Evolutionary conservation across 2,329 filamentous ascomycete genomes (phyloP), one percentile per base, ranked within the genome.

Genomic region (Fusarium poae): DNA sequence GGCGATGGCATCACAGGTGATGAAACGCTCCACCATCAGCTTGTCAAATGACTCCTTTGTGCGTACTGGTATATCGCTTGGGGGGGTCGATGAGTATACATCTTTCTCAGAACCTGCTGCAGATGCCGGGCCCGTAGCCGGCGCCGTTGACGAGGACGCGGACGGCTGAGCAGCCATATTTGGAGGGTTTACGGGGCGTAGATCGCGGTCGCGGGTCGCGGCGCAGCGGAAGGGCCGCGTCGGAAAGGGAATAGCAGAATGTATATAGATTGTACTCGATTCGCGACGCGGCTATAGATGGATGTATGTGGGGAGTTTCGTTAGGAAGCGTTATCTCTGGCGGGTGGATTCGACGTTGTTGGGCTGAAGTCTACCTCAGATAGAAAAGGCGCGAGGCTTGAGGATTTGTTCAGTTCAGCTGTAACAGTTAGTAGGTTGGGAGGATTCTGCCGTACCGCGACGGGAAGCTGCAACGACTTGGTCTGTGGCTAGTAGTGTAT

Each of bases 11-110:
- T 89, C 87, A 73, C 83, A 85, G 57, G 81, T 82, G 68, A 85
- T 82, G 74, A 82, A 87, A 55, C 84, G 84, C 74, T 87, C 83
- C 58, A 88, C 81, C 74, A 86, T 78, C 62, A 88, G 76, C 68
- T 80, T 82, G 67, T 84, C 82, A 76, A 86, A 86, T 9, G 83
- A 82, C 56, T 87, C 86, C 76, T 86, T 86, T 74, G 87, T 85
- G 73, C 86, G 85, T 23, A 83, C 78, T 11, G 80, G 79, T 23
- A 82, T 77, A 23, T 76, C 68, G 32, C 72, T 57, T 20, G 75
- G 27, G 16, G 73, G 43, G 18, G 66, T 67, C 20, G 46, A 65
- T 39, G 69, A 50, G 29, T 62, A 67, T 20, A 71, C 65, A 65
- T 78, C 76, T 42, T 75, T 75, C 45, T 76, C 75, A 51, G 76